Percentiles rank a stretch among this genome's conserved stretches.
Evolutionary conservation across 2,329 filamentous ascomycete species (phyloP).

Genomic region (Colletotrichum chlorophyti): DNA sequence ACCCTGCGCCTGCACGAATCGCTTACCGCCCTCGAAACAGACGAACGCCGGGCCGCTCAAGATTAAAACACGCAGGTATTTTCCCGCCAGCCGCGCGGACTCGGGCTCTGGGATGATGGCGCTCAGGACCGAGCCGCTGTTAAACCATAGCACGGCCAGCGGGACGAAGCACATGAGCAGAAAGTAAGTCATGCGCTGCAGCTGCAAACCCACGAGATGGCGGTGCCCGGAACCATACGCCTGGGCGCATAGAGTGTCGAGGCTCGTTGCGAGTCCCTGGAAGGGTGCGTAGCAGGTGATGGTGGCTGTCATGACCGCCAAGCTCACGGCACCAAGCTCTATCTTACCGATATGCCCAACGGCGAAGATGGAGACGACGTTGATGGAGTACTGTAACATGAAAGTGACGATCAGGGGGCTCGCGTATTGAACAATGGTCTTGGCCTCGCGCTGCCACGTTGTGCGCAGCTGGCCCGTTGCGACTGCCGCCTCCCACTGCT

Average conservation of each 20-base stretch:
- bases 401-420: conserved; percentile 77
- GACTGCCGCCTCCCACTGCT: conserved; percentile 87
- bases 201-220: conserved; percentile 80
- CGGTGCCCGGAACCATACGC: conserved; percentile 92
- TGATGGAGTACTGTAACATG: conserved; percentile 82
- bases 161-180: conserved; percentile 75
- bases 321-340: conserved; percentile 52
- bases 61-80: conserved; percentile 76
- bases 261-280: conserved; percentile 84
- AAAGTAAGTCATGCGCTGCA: conserved; percentile 83
- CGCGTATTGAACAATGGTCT: conserved; percentile 78
- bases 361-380: conserved; percentile 81
- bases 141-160: conserved; percentile 75
- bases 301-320: conserved; percentile 76
- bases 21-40: conserved; percentile 78
- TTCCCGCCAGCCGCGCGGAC: conserved; percentile 70
- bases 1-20: conserved; percentile 84
- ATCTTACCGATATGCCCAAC: conserved; percentile 78
- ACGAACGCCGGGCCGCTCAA: conserved; percentile 79
- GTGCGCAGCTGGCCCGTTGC: conserved; percentile 82
- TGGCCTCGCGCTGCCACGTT: conserved; percentile 88
- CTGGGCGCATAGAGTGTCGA: conserved; percentile 93
- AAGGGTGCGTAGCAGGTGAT: conserved; percentile 81
- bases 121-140: conserved; percentile 69
- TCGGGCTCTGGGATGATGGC: conserved; percentile 57